A percentile compares a stretch with the other conserved stretches of the same genome.
Evolutionary conservation across 2,329 filamentous ascomycete species (phyloP).

Genomic region (Hirsutella thompsonii): DNA sequence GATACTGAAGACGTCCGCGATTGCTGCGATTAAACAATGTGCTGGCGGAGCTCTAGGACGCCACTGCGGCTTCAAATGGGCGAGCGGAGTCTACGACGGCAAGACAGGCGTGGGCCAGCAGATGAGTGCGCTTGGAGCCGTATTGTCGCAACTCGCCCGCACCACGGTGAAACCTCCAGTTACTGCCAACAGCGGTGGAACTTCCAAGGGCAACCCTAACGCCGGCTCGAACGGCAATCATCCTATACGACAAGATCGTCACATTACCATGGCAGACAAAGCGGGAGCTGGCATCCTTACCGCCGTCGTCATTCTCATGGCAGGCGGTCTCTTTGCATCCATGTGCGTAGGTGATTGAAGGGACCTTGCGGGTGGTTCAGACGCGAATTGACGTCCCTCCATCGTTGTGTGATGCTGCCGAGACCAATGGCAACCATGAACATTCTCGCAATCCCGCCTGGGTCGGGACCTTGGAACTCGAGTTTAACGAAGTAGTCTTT

Average conservation of each 20-base stretch:
- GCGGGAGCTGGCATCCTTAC: constrained; percentile 37
- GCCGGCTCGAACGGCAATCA: constrained; percentile 25
- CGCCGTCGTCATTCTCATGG: constrained; percentile 25
- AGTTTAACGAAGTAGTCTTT: too few relatives aligned
- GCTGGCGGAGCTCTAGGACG: constrained; percentile 33
- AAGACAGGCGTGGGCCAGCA: constrained; percentile 45
- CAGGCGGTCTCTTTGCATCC: constrained; percentile 30
- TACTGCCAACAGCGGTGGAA: constrained; percentile 38
- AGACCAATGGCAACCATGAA: too few relatives aligned
- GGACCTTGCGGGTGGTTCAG: too few relatives aligned
- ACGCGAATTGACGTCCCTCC: too few relatives aligned
- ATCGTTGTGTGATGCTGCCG: too few relatives aligned
- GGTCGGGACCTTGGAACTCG: too few relatives aligned
- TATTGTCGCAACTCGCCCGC: constrained; percentile 37
- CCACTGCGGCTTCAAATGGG: constrained; percentile 44
- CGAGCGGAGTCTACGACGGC: constrained; percentile 34
- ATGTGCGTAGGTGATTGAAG: constrained; percentile 27
- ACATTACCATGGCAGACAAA: constrained; percentile 29
- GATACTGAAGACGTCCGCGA: constrained; percentile 36
- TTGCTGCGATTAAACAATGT: constrained; percentile 42
- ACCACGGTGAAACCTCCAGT: constrained; percentile 23
- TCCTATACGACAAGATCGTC: constrained; percentile 16
- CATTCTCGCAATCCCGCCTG: too few relatives aligned
- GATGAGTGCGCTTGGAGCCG: constrained; percentile 44
- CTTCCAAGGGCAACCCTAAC: constrained; percentile 29